These are phyloP conservation scores for Amanita pallidorosea DNA, from an alignment of 768 basidiomycete species.

Conservation along the genomic window DNA sequence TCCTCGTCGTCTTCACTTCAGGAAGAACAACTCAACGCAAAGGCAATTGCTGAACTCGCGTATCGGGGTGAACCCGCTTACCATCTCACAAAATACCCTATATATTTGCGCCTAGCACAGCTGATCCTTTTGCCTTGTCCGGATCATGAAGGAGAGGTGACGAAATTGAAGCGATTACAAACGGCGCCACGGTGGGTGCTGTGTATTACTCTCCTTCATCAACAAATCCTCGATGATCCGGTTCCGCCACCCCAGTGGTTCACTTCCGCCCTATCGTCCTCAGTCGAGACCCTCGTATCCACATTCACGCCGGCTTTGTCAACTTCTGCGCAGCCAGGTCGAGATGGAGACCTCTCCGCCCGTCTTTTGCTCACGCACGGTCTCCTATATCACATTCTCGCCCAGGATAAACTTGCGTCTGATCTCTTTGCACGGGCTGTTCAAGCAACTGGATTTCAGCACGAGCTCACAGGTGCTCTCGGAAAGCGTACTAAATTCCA, in stretches of 20 bases:
- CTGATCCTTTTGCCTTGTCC: conserved; percentile 46
- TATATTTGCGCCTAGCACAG: conserved; percentile 68
- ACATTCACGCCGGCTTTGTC: not conserved
- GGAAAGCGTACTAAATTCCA: conserved; percentile 96
- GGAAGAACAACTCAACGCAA: conserved; percentile 46
- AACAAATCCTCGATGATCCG: conserved; percentile 78
- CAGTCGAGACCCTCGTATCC: conserved; percentile 23
- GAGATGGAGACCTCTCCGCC: conserved; percentile 55
- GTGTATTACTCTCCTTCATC: conserved; percentile 61
- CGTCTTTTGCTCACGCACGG: conserved; percentile 68
- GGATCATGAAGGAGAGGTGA: not conserved
- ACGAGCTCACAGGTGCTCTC: conserved; percentile 85
- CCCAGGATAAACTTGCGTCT: conserved; percentile 68
- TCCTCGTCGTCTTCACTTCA: conserved; percentile 14
- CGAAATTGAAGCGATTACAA: conserved; percentile 28
- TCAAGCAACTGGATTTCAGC: conserved; percentile 66
- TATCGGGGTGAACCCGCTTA: conserved; percentile 91
- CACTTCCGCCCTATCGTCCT: conserved; percentile 26
- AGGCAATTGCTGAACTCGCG: conserved; percentile 68
- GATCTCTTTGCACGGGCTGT: conserved; percentile 73
- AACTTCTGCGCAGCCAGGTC: not conserved
- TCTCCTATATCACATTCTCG: conserved; percentile 64
- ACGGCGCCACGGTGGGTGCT: conserved; percentile 77
- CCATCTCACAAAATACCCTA: conserved; percentile 64
- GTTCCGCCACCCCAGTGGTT: conserved; percentile 39